Evolutionary conservation across 2,329 filamentous ascomycete genomes (phyloP).

Genomic region (Xylaria sp.): DNA sequence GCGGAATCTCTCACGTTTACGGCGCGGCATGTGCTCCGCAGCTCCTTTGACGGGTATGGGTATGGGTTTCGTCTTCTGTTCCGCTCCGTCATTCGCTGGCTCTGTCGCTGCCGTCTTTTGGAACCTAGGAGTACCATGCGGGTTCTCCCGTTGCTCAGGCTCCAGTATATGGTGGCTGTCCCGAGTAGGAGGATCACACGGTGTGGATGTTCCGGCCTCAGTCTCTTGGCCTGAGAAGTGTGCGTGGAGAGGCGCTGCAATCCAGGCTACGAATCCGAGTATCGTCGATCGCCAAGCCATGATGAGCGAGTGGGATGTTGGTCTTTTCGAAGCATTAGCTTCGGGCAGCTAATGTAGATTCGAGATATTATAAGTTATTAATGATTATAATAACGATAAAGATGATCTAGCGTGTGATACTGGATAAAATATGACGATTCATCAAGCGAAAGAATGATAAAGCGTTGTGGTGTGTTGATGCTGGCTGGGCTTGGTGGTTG

Average conservation of each 20-base stretch:
- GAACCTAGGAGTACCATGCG: not conserved
- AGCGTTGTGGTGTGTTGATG: not conserved
- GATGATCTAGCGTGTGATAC: not conserved
- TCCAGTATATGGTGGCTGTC: not conserved
- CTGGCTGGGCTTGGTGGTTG: not conserved
- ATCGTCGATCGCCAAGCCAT: not conserved
- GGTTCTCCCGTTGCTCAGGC: not conserved
- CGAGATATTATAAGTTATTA: not conserved
- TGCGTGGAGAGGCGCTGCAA: not conserved
- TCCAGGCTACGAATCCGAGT: not conserved
- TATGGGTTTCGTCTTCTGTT: not conserved
- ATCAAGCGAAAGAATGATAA: not conserved
- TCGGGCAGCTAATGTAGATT: not conserved
- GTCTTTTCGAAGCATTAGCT: not conserved
- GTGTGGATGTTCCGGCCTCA: not conserved
- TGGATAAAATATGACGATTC: not conserved
- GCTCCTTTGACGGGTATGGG: not conserved
- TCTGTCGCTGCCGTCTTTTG: not conserved
- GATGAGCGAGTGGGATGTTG: not conserved
- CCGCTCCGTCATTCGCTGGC: not conserved
- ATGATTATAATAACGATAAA: not conserved
- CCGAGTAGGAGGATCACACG: not conserved
- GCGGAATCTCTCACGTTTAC: too few relatives aligned
- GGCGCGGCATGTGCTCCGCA: not conserved
- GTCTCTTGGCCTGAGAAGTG: not conserved